Evolutionary conservation across 164 flowering plant genomes (phyloP).

Genomic region (Nelumbo lutea): DNA sequence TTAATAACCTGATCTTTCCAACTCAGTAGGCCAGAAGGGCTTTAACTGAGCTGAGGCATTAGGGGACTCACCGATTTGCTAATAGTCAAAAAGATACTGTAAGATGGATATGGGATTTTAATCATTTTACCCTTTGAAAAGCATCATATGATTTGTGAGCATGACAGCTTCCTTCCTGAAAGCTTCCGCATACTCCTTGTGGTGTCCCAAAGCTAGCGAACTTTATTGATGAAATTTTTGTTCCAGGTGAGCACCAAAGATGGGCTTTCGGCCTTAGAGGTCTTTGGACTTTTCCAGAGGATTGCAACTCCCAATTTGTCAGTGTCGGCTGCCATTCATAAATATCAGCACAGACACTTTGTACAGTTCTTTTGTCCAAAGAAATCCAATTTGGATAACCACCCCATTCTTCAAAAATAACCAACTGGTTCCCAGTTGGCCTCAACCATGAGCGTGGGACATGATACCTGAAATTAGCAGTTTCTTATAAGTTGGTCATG

Average conservation of each 20-base stretch:
- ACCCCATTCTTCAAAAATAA: slow-evolving; percentile 77
- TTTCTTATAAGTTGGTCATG: not conserved
- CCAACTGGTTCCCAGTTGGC: slow-evolving; percentile 71
- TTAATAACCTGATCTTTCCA: too few species aligned
- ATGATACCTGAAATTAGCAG: slow-evolving; percentile 58
- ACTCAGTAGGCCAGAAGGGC: too few species aligned
- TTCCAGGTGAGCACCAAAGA: slow-evolving; percentile 69
- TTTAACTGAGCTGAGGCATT: too few species aligned
- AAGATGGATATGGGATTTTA: not conserved
- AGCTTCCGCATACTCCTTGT: slow-evolving; percentile 79
- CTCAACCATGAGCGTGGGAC: slow-evolving; percentile 76
- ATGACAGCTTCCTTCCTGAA: slow-evolving; percentile 78
- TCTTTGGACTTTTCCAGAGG: slow-evolving; percentile 59
- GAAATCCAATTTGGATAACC: slow-evolving; percentile 66
- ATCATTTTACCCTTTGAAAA: slow-evolving; percentile 54
- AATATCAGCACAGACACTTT: slow-evolving; percentile 80
- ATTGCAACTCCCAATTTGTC: slow-evolving; percentile 50
- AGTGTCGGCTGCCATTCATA: slow-evolving; percentile 84
- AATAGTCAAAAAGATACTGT: not conserved
- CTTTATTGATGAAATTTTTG: slow-evolving; percentile 77
- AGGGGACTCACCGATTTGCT: too few species aligned
- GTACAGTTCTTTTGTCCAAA: slow-evolving; percentile 62
- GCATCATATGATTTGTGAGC: slow-evolving; percentile 80
- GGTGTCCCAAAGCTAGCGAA: slow-evolving; percentile 99
- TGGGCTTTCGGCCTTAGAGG: slow-evolving; percentile 82